Evolutionary conservation across 768 basidiomycete species (phyloP), one percentile per base, ranked within the genome.

Genomic region (Termitomyces sp.): DNA sequence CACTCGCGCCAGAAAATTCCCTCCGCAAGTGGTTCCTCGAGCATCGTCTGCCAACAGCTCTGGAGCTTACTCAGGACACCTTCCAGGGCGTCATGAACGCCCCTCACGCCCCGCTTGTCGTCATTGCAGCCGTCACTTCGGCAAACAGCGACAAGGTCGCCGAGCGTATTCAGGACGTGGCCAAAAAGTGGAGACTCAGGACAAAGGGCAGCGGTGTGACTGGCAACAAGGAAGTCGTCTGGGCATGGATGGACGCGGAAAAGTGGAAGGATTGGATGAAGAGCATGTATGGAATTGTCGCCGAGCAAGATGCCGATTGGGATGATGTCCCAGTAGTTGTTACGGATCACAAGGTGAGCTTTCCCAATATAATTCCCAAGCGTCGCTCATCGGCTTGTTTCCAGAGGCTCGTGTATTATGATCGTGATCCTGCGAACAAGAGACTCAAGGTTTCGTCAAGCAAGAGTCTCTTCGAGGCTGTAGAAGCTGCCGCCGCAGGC

Each of bases 191-290:
- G 93, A 79, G 81, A 60, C 52, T 74, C 39, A 70, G 71, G 67
- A 77, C 78, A 0, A 69, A 67, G 3, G 78, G 78, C 4, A 76
- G 65, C 51, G 76, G 77, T 1, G 65, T 74, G 54, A 72, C 70
- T 41, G 75, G 77, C 36, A 76, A 73, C 45, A 72, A 80, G 37
- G 81, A 85, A 45, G 87, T 96, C 0, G 82, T 95, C 51, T 97
- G 95, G 72, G 81, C 88, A 9, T 94, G 89, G 88, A 94, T 97
- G 84, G 93, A 99, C 67, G 82, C 77, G 2, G 85, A 84, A 27
- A 82, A 79, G 71, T 98, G 96, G 95, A 79, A 72, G 27, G 86
- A 82, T 53, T 98, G 95, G 95, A 76, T 96, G 74, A 93, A 91
- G 78, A 87, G 85, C 65, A 93, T 93, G 86, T 98, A 98, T 73